These are phyloP conservation scores for Zasmidium angulare DNA, from an alignment of 2,329 filamentous ascomycete species.

Conservation along the genomic window DNA sequence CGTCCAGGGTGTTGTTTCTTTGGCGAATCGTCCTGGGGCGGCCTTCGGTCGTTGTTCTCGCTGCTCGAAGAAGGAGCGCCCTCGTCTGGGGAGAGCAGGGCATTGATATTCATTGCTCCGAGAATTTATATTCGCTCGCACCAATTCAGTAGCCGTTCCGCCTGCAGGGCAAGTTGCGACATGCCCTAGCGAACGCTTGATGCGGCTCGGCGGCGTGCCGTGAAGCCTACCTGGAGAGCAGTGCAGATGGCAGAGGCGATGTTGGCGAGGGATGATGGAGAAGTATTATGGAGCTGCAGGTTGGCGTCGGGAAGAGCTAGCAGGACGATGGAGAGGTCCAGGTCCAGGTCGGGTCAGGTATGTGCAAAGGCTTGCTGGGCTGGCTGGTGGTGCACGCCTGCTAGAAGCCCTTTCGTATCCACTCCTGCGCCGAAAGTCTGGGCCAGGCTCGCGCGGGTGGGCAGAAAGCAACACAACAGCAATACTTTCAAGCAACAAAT, in stretches of 20 bases:
- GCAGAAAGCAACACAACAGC: not conserved
- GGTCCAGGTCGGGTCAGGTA: not conserved
- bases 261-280: not conserved
- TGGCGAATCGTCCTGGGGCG: slow-evolving; percentile 2
- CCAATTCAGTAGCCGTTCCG: slow-evolving; percentile 7
- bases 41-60: not conserved
- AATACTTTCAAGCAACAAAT: not conserved
- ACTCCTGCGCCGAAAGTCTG: not conserved
- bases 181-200: slow-evolving; percentile 6
- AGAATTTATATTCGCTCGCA: not conserved
- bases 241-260: not conserved
- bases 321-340: too few relatives aligned
- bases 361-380: slow-evolving; percentile 4
- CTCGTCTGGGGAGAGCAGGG: slow-evolving; percentile 49
- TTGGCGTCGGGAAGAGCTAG: slow-evolving; percentile 4
- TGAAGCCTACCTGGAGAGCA: not conserved
- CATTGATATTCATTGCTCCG: slow-evolving; percentile 50
- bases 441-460: not conserved
- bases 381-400: not conserved
- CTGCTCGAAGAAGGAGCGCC: slow-evolving; percentile 28
- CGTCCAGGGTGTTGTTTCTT: slow-evolving; percentile 1
- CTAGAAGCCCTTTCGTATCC: slow-evolving; percentile 1
- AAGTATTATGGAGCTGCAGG: not conserved
- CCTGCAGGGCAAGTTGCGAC: slow-evolving; percentile 19
- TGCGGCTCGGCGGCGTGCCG: slow-evolving; percentile 5